Conservation (phyloP, 2,329 filamentous ascomycete genomes). For the Malbranchea zuffiana region DNA sequence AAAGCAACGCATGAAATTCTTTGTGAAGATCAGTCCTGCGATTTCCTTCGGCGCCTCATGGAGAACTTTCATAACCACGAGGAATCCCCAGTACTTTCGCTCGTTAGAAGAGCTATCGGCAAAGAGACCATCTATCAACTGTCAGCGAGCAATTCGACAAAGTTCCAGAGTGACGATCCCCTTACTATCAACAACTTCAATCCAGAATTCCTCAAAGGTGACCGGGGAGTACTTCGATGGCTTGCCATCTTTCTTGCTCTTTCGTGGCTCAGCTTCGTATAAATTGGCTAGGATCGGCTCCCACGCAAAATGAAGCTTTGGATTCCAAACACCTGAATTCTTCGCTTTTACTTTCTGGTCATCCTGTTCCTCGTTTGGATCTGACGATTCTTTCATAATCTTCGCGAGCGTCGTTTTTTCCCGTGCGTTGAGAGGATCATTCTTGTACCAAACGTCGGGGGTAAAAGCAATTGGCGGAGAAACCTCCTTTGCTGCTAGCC, state of each 20-base stretch:
- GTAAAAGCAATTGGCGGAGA: conserved; percentile 57
- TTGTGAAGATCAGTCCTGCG: conserved; percentile 59
- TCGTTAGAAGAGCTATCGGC: conserved; percentile 70
- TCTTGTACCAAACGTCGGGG: conserved; percentile 58
- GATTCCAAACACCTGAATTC: conserved; percentile 60
- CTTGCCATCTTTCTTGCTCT: conserved; percentile 24
- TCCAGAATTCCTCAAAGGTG: conserved; percentile 69
- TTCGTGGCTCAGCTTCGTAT: conserved; percentile 20
- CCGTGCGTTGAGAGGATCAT: conserved; percentile 60
- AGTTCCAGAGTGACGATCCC: conserved; percentile 14
- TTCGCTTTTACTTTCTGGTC: conserved; percentile 24
- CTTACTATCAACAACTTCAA: conserved; percentile 72
- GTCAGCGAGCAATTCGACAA: conserved; percentile 19
- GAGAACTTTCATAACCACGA: conserved; percentile 70
- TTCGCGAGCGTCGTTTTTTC: conserved; percentile 60
- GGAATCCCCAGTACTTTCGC: conserved; percentile 84
- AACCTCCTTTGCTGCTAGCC: conserved; percentile 57
- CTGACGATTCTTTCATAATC: conserved; percentile 59
- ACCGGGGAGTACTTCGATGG: conserved; percentile 24
- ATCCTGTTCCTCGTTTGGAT: conserved; percentile 21
- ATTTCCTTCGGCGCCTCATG: conserved; percentile 39
- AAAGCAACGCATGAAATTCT: conserved; percentile 69
- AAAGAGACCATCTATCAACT: conserved; percentile 61
- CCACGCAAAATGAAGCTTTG: conserved; percentile 82
- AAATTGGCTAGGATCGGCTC: conserved; percentile 54